These are phyloP conservation scores for Reutealis trisperma DNA, from an alignment of 345 rosid genomes.

Conservation along the genomic window DNA sequence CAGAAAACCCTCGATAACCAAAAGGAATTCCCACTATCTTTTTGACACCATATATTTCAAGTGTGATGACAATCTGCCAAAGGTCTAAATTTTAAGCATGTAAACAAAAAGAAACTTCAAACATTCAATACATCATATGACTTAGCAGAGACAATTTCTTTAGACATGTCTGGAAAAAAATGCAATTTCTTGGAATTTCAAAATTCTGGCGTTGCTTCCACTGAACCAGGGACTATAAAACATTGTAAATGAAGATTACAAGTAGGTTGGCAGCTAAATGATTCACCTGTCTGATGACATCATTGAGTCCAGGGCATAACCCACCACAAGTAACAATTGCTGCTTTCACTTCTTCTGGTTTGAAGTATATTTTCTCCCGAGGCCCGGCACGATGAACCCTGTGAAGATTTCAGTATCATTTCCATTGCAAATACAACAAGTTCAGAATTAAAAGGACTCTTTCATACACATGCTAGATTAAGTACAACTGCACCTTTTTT, in stretches of 20 bases:
- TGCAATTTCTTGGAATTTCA: neutral
- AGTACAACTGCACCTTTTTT: neutral
- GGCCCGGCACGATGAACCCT: conserved; percentile 99
- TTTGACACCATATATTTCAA: conserved; percentile 95
- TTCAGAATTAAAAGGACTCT: neutral
- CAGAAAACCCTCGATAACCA: conserved; percentile 88
- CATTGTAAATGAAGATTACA: neutral
- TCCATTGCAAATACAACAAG: neutral
- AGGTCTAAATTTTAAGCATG: conserved; percentile 11
- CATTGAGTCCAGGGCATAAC: conserved; percentile 94
- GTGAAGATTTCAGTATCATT: conserved; percentile 16
- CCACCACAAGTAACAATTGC: conserved; percentile 97
- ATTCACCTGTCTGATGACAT: conserved; percentile 85
- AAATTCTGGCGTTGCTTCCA: conserved; percentile 5
- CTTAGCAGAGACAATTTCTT: neutral
- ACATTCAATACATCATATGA: neutral
- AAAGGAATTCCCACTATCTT: conserved; percentile 93
- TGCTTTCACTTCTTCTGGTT: conserved; percentile 88
- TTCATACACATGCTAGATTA: neutral
- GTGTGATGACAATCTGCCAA: conserved; percentile 89
- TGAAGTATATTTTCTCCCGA: conserved; percentile 78
- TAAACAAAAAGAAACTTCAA: conserved; percentile 18
- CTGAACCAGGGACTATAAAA: neutral
- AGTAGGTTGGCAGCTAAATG: conserved; percentile 5
- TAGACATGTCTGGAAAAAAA: neutral